phyloP scores from a whole-genome alignment of 768 basidiomycete species.

The Saitozyma podzolica region DNA sequence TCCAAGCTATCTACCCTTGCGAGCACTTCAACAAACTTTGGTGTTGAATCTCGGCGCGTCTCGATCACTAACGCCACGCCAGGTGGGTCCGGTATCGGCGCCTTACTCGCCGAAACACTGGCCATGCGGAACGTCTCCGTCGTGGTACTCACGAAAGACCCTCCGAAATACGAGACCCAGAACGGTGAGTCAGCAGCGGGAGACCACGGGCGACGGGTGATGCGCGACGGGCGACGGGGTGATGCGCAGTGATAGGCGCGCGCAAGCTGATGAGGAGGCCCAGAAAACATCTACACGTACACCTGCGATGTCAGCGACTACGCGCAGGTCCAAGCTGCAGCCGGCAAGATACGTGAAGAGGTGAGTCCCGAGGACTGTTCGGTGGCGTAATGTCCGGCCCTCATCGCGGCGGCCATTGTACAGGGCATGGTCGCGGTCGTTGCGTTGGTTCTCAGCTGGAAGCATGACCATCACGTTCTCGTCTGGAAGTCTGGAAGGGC shows the following conservation, averaged over 20 bases:
- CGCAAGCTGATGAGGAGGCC: too few species aligned
- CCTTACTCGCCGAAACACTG: slow-evolving; percentile 80
- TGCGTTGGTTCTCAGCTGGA: not conserved
- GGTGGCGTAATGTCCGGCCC: too few species aligned
- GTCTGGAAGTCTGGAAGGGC: not conserved
- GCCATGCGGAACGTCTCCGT: slow-evolving; percentile 78
- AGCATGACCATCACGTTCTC: not conserved
- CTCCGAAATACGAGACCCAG: slow-evolving; percentile 64
- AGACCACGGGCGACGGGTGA: too few species aligned
- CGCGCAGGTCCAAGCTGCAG: slow-evolving; percentile 68
- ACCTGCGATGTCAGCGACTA: too few species aligned
- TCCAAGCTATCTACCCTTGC: too few species aligned
- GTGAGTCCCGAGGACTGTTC: slow-evolving; percentile 53
- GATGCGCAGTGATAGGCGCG: too few species aligned
- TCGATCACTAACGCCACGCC: not conserved
- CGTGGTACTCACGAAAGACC: slow-evolving; percentile 80
- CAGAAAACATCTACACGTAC: too few species aligned
- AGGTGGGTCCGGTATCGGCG: slow-evolving; percentile 89
- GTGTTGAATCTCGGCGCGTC: not conserved
- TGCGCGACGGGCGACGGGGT: too few species aligned
- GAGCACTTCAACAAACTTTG: not conserved
- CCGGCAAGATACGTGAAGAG: slow-evolving; percentile 74
- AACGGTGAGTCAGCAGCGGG: slow-evolving; percentile 59
- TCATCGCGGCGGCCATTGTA: too few species aligned
- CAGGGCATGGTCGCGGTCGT: too few species aligned